Base-by-base conservation (phyloP, 495 filamentous ascomycete genomes). In the Baudoinia panamericana region DNA sequence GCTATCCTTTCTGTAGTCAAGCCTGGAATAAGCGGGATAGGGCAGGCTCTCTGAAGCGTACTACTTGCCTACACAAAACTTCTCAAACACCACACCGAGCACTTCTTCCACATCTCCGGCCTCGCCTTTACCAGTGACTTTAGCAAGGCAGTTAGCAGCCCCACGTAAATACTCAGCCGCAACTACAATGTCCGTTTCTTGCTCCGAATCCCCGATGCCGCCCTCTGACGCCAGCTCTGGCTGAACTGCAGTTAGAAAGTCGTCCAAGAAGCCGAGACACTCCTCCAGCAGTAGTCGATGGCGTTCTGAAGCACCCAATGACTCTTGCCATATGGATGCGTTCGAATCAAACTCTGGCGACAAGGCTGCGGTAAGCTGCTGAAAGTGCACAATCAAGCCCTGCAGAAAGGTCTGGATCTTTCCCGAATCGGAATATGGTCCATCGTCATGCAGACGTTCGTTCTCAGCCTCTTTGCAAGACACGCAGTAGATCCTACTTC, bases 51-150 rank as follows among this genome's bases (percentile, higher is more conserved):
- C n/a, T n/a, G n/a, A n/a, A n/a, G n/a, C n/a, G n/a, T n/a, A n/a
- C n/a, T 52, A 82, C 52, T 82, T 82, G 25, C 78, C 78, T n/a
- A 82, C 77, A 47, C 78, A 82, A 56, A 80, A 82, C 81, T 93
- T 96, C 59, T 99, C 88, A 63, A 99, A 96, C 1, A 99, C 86
- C 27, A 96, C 88, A 1, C 92, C 92, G 43, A 99, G 62, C 2
- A 96, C 85, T 53, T 96, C 90, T 60, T 99, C 88, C 22, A 99
- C 84, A 69, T 99, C 90, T 1, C 84, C 86, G 29, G 70, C 72
- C 43, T 83, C 82, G 2, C 87, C 90, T 41, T 74, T 75, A 1
- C 90, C 90, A 3, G 85, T 96, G 45, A 95, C 93, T 48, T 76
- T 75, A 2, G 83, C 80, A 9, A 99, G 64, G 39, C 72, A 72